phyloP scores from a whole-genome alignment of 2,329 filamentous ascomycete genomes.

The Immersiporthe knoxdaviesiana region DNA sequence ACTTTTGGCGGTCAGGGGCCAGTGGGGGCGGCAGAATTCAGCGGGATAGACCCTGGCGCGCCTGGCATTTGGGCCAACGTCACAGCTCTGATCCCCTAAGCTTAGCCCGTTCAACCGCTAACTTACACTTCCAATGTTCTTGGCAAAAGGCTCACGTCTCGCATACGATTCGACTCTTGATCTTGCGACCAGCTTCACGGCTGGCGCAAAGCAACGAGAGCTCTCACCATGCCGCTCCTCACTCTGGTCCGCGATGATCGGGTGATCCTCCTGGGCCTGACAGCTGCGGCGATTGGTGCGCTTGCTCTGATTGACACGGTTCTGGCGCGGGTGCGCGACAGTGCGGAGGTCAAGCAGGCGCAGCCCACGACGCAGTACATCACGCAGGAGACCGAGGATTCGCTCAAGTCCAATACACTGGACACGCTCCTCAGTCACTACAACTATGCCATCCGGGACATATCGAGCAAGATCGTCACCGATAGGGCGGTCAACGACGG shows the following conservation, averaged over 20 bases:
- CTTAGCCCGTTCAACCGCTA: background rate
- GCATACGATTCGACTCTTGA: background rate
- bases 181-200: conserved; percentile 16
- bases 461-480: conserved; percentile 62
- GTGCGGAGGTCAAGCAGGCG: conserved; percentile 67
- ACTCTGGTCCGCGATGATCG: conserved; percentile 54
- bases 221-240: conserved; percentile 35
- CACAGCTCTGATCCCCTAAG: background rate
- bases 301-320: conserved; percentile 60
- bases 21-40: conserved; percentile 32
- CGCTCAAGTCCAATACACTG: conserved; percentile 67
- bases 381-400: conserved; percentile 75
- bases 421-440: conserved; percentile 70
- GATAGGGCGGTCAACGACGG: conserved; percentile 63
- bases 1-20: conserved; percentile 35
- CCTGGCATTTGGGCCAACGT: background rate
- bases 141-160: background rate
- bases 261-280: conserved; percentile 56
- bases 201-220: conserved; percentile 18
- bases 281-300: conserved; percentile 62
- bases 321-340: conserved; percentile 63
- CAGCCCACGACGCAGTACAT: conserved; percentile 73
- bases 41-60: background rate
- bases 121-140: background rate
- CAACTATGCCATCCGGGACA: conserved; percentile 73